These are phyloP conservation scores for Pseudopithomyces chartarum DNA, from an alignment of 2,329 filamentous ascomycete species.

Conservation along the genomic window DNA sequence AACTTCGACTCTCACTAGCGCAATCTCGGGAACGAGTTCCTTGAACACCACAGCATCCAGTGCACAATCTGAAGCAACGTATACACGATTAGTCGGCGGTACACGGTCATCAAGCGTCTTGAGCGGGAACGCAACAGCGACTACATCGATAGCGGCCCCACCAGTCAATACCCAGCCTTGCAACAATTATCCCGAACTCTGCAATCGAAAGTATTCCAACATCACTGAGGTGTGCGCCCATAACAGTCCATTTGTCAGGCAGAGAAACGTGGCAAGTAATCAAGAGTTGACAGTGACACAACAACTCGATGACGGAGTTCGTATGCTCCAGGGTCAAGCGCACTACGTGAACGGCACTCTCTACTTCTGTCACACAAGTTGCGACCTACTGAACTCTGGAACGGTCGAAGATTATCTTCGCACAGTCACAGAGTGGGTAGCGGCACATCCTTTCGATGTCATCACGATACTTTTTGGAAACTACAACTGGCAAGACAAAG, in stretches of 20 bases:
- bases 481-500: conserved; percentile 53
- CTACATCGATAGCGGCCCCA: conserved; percentile 29
- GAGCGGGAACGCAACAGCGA: conserved; percentile 30
- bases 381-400: conserved; percentile 82
- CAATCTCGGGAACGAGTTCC: conserved; percentile 18
- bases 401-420: conserved; percentile 76
- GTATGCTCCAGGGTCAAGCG: conserved; percentile 63
- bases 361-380: conserved; percentile 87
- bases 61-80: conserved; percentile 21
- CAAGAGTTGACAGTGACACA: conserved; percentile 44
- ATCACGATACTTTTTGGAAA: conserved; percentile 89
- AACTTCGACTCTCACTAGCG: conserved; percentile 13
- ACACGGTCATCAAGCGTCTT: conserved; percentile 11
- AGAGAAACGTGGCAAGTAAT: conserved; percentile 44
- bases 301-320: conserved; percentile 48
- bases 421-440: conserved; percentile 74
- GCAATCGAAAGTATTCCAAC: conserved; percentile 46
- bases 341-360: conserved; percentile 64
- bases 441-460: conserved; percentile 81
- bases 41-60: conserved; percentile 30
- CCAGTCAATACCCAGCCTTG: conserved; percentile 49
- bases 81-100: conserved; percentile 32
- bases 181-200: conserved; percentile 49
- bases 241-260: conserved; percentile 44
- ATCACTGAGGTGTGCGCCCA: conserved; percentile 50